These are phyloP conservation scores for Talaromyces proteolyticus DNA, from an alignment of 495 filamentous ascomycete species.

Conservation along the genomic window DNA sequence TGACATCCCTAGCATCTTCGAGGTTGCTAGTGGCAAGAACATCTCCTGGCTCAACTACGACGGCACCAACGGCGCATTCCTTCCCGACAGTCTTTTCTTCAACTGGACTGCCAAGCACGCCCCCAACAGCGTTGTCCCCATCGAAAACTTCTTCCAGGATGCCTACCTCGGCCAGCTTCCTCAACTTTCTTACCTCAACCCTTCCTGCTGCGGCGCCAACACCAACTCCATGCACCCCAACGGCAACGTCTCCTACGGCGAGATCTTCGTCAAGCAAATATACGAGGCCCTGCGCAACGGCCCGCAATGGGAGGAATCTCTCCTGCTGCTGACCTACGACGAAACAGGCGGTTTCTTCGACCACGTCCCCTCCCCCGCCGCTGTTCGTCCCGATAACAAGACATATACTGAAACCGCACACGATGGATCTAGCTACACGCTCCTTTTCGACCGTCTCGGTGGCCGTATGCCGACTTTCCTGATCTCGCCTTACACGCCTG, in stretches of 20 bases:
- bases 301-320: constrained; percentile 40
- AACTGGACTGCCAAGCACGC: constrained; percentile 35
- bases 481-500: constrained; percentile 41
- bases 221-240: constrained; percentile 45
- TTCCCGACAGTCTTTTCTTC: constrained; percentile 29
- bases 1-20: constrained; percentile 39
- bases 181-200: constrained; percentile 45
- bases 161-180: constrained; percentile 32
- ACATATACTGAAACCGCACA: constrained; percentile 37
- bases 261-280: constrained; percentile 42
- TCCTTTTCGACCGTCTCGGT: constrained; percentile 42
- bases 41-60: constrained; percentile 47
- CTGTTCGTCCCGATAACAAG: constrained; percentile 29
- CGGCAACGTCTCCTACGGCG: constrained; percentile 37
- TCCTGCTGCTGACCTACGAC: constrained; percentile 45
- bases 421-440: constrained; percentile 34
- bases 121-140: constrained; percentile 22
- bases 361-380: constrained; percentile 41
- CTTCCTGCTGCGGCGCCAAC: constrained; percentile 39
- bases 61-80: constrained; percentile 27
- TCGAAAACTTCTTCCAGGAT: constrained; percentile 30
- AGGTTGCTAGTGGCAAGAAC: constrained; percentile 35
- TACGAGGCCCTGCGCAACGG: constrained; percentile 40
- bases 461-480: constrained; percentile 43
- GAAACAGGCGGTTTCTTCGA: constrained; percentile 45